Percentiles rank a stretch among this genome's conserved stretches.
Conservation (phyloP, 192 early-diverging fungal species). For the Endogone sp. region DNA sequence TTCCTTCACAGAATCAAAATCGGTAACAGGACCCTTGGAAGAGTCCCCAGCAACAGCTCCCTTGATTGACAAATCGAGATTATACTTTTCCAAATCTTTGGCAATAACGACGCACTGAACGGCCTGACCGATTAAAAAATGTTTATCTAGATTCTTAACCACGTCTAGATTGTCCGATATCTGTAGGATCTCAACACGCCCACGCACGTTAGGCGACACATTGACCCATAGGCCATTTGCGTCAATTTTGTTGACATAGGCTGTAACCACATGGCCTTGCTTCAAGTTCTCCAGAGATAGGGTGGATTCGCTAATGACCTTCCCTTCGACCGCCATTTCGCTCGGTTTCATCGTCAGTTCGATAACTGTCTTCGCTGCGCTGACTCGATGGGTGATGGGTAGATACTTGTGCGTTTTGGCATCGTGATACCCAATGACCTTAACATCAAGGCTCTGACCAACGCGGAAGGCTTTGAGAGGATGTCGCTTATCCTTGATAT, state of each 20-base stretch:
- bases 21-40: conserved; percentile 14
- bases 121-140: no score
- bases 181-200: neutral
- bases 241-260: conserved; percentile 39
- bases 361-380: conserved; percentile 45
- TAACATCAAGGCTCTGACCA: conserved; percentile 49
- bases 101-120: conserved; percentile 8
- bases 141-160: conserved; percentile 13
- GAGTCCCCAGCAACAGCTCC: conserved; percentile 11
- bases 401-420: conserved; percentile 60
- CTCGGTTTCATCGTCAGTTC: conserved; percentile 55
- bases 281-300: conserved; percentile 9
- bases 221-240: conserved; percentile 17
- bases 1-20: conserved; percentile 41
- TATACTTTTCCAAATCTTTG: conserved; percentile 3
- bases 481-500: conserved; percentile 9
- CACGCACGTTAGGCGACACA: neutral
- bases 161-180: conserved; percentile 18
- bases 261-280: conserved; percentile 14
- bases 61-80: conserved; percentile 19
- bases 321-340: conserved; percentile 33
- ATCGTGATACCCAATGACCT: conserved; percentile 64
- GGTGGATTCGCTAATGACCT: conserved; percentile 12
- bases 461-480: conserved; percentile 33
- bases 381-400: conserved; percentile 54